Evolutionary conservation across 805 yeast genomes (phyloP), one percentile per base, ranked within the genome.

Genomic region (Candida alai): DNA sequence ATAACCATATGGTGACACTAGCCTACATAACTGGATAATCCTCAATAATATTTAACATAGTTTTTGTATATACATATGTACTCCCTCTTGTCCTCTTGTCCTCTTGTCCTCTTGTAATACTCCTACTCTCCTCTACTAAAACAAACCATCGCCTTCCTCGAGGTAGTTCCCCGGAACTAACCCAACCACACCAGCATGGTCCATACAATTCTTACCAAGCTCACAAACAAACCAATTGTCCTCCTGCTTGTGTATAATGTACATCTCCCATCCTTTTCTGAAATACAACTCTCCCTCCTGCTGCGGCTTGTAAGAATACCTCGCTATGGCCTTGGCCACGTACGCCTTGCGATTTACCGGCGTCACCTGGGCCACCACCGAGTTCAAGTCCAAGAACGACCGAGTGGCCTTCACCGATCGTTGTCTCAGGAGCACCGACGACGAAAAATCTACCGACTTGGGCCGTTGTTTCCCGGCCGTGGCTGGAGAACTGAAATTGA

Each of bases 181-280:
- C 0, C 73, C 73, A 4, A 67, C 55, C 37, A 45, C 32, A 6
- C 73, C 73, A 13, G 44, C 43, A 2, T 40, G 39, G 5, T 49
- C 51, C 13, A 3, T 13, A 35, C 64, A 52, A 32, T 63, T 65
- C 4, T 42, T 47, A 3, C 60, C 62, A 40, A 67, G 52, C 41
- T 66, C 72, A 45, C 72, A 66, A 23, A 65, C 56, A 41, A 44
- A 67, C 73, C 73, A 67, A 35, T 61, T 55, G 39, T 67, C 73
- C 34, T 60, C 68, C 41, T 67, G 73, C 36, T 60, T 62, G 47
- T 64, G 64, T 19, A 67, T 51, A 18, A 67, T 54, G 37, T 54
- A 67, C 57, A 67, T 59, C 28, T 62, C 48, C 68, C 70, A 62
- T 27, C 62, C 61, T 40, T 65, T 66, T 33, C 47, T 56, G 51